These are phyloP conservation scores for Saccharomycopsis sp. DNA, from an alignment of 805 yeast genomes.

Conservation along the genomic window DNA sequence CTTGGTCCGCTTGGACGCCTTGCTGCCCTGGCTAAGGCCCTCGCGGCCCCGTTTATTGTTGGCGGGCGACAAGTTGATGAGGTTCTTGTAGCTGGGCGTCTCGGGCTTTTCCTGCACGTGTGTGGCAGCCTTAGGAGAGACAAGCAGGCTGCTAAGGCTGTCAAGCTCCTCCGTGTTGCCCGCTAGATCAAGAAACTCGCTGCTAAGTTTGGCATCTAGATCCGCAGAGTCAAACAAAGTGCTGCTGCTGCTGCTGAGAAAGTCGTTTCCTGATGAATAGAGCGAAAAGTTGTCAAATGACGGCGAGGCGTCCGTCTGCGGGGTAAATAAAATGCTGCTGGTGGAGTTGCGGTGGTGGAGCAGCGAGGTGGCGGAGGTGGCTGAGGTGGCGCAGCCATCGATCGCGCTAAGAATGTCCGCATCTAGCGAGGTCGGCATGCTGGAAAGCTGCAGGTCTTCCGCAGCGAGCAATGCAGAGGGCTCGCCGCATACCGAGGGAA, in stretches of 20 bases:
- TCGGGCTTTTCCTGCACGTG: background rate
- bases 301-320: background rate
- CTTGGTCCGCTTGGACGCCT: background rate
- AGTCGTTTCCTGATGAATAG: background rate
- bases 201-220: background rate
- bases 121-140: too few relatives aligned
- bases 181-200: background rate
- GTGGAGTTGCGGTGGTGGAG: background rate
- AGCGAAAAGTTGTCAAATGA: background rate
- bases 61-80: background rate
- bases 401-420: background rate
- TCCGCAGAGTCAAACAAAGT: background rate
- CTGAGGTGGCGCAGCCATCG: background rate
- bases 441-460: background rate
- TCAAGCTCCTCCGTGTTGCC: background rate
- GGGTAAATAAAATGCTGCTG: background rate
- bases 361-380: background rate
- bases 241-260: background rate
- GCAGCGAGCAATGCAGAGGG: too few relatives aligned
- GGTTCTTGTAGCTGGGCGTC: background rate
- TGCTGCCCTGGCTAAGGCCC: background rate
- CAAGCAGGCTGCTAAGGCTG: too few relatives aligned
- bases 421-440: background rate
- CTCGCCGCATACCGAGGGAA: too few relatives aligned
- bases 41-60: background rate